Evolutionary conservation across 345 rosid genomes (phyloP).

Genomic region (Brassica carinata): DNA sequence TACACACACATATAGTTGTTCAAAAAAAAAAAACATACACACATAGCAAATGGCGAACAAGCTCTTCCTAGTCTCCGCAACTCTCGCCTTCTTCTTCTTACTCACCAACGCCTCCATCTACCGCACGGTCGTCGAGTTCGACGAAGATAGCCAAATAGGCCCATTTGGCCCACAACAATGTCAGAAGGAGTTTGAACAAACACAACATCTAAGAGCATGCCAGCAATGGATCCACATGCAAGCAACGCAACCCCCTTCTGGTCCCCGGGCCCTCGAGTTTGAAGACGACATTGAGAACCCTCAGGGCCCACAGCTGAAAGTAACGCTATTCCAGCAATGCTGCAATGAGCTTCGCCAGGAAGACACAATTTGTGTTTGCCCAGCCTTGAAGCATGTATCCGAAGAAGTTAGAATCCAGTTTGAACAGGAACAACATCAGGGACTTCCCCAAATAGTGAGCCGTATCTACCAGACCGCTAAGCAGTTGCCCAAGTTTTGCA

Average conservation of each 20-base stretch:
- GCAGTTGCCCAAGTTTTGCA: conserved; percentile 27
- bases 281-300: neutral
- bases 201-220: conserved; percentile 19
- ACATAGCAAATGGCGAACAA: conserved; percentile 26
- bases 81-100: conserved; percentile 32
- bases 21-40: neutral
- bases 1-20: neutral
- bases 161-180: neutral
- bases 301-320: conserved; percentile 2
- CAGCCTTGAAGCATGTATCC: conserved; percentile 27
- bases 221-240: conserved; percentile 9
- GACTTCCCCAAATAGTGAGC: neutral
- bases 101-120: conserved; percentile 43
- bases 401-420: neutral
- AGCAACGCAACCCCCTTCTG: neutral
- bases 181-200: conserved; percentile 21
- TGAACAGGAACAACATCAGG: neutral
- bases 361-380: conserved; percentile 28
- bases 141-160: conserved; percentile 24
- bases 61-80: conserved; percentile 32
- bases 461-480: conserved; percentile 12
- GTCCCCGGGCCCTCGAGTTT: conserved; percentile 2
- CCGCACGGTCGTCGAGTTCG: conserved; percentile 40
- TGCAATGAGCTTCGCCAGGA: conserved; percentile 27
- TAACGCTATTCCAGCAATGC: conserved; percentile 22